phyloP scores from a whole-genome alignment of 495 filamentous ascomycete genomes.

The Sordaria brevicollis region DNA sequence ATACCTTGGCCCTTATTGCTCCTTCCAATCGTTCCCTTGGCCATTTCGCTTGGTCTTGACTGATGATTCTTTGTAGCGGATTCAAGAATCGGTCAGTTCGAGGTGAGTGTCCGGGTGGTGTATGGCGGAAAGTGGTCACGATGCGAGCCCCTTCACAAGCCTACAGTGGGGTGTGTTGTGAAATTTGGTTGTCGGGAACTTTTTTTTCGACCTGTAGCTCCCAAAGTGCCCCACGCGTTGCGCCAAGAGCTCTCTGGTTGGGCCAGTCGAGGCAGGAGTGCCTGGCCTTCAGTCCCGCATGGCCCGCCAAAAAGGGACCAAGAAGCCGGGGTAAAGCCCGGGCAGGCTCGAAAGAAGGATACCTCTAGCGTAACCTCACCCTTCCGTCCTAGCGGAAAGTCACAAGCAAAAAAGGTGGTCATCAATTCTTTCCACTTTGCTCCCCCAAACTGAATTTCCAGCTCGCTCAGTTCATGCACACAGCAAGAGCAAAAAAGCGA shows the following conservation, averaged over 20 bases:
- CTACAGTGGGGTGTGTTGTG: neutral
- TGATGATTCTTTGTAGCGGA: neutral
- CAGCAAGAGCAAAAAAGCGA: neutral
- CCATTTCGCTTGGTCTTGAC: conserved; percentile 17
- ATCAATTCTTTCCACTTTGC: neutral
- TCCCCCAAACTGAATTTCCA: neutral
- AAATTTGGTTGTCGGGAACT: neutral
- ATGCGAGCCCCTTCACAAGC: neutral
- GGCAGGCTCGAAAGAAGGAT: neutral
- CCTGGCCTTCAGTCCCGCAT: neutral
- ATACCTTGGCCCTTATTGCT: conserved; percentile 27
- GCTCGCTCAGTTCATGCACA: neutral
- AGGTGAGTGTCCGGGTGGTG: neutral
- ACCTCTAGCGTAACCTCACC: neutral
- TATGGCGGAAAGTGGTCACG: neutral
- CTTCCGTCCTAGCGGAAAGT: neutral
- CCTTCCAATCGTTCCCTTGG: conserved; percentile 30
- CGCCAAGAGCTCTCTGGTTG: neutral
- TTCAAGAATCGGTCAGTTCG: neutral
- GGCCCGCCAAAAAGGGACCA: neutral
- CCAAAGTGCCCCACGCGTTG: neutral
- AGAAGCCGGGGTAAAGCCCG: neutral
- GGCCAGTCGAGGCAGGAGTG: neutral
- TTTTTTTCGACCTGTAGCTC: neutral
- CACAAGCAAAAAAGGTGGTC: neutral